These are phyloP conservation scores for Penicillium canariense DNA, from an alignment of 495 filamentous ascomycete species.

Conservation along the genomic window DNA sequence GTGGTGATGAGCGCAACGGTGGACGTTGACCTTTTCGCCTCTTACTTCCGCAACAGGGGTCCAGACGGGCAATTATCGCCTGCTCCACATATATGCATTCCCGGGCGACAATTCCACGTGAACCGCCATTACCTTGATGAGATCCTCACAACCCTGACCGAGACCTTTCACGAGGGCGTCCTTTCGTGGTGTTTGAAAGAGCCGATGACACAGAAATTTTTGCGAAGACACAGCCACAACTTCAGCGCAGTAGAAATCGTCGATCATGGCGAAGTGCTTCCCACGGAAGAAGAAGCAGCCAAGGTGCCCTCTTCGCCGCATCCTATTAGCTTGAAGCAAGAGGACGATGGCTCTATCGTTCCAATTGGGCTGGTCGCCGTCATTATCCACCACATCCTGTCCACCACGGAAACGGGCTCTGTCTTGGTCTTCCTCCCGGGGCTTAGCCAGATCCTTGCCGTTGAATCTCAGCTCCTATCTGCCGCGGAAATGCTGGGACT, in stretches of 20 bases:
- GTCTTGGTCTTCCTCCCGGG: slow-evolving; percentile 59
- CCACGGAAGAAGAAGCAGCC: neutral
- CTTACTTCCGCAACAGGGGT: slow-evolving; percentile 46
- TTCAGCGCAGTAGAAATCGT: neutral
- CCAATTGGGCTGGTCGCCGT: slow-evolving; percentile 47
- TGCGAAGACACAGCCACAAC: slow-evolving; percentile 4
- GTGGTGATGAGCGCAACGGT: slow-evolving; percentile 62
- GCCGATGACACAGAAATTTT: slow-evolving; percentile 6
- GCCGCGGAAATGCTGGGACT: slow-evolving; percentile 27
- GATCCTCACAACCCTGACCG: slow-evolving; percentile 38
- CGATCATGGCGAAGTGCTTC: neutral
- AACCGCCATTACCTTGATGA: slow-evolving; percentile 51
- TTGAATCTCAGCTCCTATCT: neutral
- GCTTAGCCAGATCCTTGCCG: slow-evolving; percentile 44
- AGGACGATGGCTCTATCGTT: slow-evolving; percentile 43
- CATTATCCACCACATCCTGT: slow-evolving; percentile 50
- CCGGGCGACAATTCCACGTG: slow-evolving; percentile 56
- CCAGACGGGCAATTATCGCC: slow-evolving; percentile 24
- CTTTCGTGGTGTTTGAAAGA: slow-evolving; percentile 22
- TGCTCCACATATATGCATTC: slow-evolving; percentile 54
- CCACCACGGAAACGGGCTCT: slow-evolving; percentile 48
- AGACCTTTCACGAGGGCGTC: slow-evolving; percentile 18
- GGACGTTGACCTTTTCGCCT: slow-evolving; percentile 53
- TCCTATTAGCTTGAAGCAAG: neutral
- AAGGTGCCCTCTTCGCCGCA: neutral